These are phyloP conservation scores for Blastobotrys proliferans DNA, from an alignment of 1,139 yeast species.

Conservation along the genomic window DNA sequence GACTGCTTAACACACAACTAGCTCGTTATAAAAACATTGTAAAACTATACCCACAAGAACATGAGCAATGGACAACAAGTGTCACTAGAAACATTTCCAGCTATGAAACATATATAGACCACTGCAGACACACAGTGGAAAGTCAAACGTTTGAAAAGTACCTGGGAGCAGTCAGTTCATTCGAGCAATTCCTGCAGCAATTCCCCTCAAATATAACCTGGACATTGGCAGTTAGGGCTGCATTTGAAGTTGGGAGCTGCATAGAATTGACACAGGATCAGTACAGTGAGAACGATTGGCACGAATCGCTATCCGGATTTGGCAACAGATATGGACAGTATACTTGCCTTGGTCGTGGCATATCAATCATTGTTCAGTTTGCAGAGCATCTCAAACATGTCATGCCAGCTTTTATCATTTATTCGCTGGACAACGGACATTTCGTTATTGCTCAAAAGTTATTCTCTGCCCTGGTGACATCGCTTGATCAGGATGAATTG, in stretches of 20 bases:
- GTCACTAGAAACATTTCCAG: neutral
- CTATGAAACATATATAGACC: slow-evolving; percentile 3
- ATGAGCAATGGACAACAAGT: neutral
- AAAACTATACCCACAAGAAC: slow-evolving; percentile 4
- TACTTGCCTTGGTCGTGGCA: slow-evolving; percentile 12
- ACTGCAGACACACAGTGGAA: neutral
- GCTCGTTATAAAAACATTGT: neutral
- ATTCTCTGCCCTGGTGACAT: slow-evolving; percentile 1
- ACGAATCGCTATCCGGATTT: neutral
- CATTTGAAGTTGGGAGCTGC: slow-evolving; percentile 6
- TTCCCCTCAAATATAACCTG: neutral
- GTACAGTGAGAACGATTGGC: slow-evolving; percentile 8
- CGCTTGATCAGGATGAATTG: slow-evolving; percentile 1
- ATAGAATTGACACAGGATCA: slow-evolving; percentile 3
- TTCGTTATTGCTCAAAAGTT: slow-evolving; percentile 5
- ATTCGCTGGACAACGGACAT: slow-evolving; percentile 8
- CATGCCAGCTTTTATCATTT: slow-evolving; percentile 7
- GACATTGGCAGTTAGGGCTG: slow-evolving; percentile 4
- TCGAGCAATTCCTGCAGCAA: slow-evolving; percentile 5
- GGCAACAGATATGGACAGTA: slow-evolving; percentile 11
- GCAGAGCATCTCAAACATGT: neutral
- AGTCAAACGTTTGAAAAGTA: slow-evolving; percentile 1
- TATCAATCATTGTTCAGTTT: slow-evolving; percentile 1
- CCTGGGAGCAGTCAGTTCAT: neutral
- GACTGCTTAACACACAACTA: slow-evolving; percentile 6